These are phyloP conservation scores for Solanum ossicruentum DNA, from an alignment of 257 asterid species.

Conservation along the genomic window DNA sequence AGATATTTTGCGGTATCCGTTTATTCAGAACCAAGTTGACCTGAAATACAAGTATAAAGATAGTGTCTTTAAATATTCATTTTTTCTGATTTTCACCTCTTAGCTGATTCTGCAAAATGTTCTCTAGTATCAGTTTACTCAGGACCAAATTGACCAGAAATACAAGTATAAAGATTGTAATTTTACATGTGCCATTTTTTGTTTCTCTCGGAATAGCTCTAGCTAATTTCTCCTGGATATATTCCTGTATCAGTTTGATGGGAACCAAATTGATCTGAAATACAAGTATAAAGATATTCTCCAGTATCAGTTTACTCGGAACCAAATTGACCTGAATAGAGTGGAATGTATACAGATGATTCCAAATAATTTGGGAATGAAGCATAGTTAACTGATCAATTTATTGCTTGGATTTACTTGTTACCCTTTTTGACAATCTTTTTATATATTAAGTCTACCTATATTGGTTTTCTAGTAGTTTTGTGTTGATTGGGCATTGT, in stretches of 20 bases:
- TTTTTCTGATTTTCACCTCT: background rate
- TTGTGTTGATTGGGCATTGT: background rate
- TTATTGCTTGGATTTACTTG: background rate
- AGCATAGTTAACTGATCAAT: background rate
- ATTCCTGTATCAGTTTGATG: background rate
- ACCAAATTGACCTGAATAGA: background rate
- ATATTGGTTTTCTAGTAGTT: background rate
- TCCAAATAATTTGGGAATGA: background rate
- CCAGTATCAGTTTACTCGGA: background rate
- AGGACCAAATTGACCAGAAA: background rate
- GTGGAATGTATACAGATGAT: background rate
- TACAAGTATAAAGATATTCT: background rate
- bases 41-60: background rate
- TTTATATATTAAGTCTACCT: background rate
- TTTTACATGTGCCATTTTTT: no score
- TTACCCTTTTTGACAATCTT: background rate
- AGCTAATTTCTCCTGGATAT: background rate
- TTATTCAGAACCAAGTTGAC: background rate
- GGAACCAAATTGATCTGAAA: no score
- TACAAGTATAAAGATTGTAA: no score
- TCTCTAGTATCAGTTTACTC: background rate
- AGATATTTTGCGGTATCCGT: background rate
- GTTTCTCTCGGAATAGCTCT: no score
- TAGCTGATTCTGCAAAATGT: background rate
- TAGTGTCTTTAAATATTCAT: background rate